Evolutionary conservation across 2,329 filamentous ascomycete species (phyloP).

Genomic region (Lecanicillium sp.): DNA sequence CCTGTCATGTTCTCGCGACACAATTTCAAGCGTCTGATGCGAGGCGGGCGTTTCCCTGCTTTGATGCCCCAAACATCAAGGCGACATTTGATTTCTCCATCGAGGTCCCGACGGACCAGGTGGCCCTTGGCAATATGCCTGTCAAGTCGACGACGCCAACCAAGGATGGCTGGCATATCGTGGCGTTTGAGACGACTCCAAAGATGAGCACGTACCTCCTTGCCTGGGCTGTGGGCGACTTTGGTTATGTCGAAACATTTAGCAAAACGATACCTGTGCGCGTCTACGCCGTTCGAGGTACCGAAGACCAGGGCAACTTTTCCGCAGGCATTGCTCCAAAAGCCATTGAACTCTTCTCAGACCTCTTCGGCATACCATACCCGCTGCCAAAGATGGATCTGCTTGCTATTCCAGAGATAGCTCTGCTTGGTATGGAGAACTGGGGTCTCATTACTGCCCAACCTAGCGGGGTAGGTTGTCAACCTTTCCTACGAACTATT

Average conservation of each 20-base stretch:
- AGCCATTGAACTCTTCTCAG: slow-evolving; percentile 92
- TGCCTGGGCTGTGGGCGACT: slow-evolving; percentile 93
- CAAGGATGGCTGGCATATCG: slow-evolving; percentile 58
- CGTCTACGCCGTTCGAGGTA: slow-evolving; percentile 90
- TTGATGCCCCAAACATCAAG: slow-evolving; percentile 96
- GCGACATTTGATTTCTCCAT: slow-evolving; percentile 91
- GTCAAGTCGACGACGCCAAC: slow-evolving; percentile 58
- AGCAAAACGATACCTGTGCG: slow-evolving; percentile 91
- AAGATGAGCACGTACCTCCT: slow-evolving; percentile 88
- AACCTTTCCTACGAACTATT: too few relatives aligned
- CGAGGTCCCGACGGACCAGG: slow-evolving; percentile 80
- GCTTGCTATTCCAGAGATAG: slow-evolving; percentile 88
- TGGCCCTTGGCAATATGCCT: slow-evolving; percentile 92
- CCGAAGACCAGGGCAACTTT: slow-evolving; percentile 82
- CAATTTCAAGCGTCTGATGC: slow-evolving; percentile 97
- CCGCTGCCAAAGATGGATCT: slow-evolving; percentile 87
- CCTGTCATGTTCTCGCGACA: slow-evolving; percentile 75
- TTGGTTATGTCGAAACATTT: slow-evolving; percentile 89
- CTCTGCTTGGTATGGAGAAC: slow-evolving; percentile 81
- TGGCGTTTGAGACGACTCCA: slow-evolving; percentile 76
- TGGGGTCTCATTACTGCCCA: slow-evolving; percentile 95
- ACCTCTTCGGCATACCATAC: slow-evolving; percentile 88
- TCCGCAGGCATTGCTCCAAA: slow-evolving; percentile 85
- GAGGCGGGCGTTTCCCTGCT: slow-evolving; percentile 89
- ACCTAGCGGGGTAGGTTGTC: neutral